Percentiles rank a stretch among this genome's conserved stretches.
Evolutionary conservation across 768 basidiomycete genomes (phyloP).

Genomic region (Hydnomerulius pinastri): DNA sequence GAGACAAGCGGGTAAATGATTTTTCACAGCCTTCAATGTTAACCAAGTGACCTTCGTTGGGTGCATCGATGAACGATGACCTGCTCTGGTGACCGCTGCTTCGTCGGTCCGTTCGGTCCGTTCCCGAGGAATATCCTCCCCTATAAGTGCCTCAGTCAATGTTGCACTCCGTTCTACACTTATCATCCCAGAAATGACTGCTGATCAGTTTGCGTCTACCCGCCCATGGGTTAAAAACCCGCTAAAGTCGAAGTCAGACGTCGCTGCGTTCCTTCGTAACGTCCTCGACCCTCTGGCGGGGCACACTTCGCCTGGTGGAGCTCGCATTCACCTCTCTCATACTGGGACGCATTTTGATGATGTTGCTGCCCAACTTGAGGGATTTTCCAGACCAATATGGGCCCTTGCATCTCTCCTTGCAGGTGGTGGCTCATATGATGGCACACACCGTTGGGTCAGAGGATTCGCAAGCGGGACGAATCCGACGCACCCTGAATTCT

Average conservation of each 20-base stretch:
- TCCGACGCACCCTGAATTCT: constrained; percentile 66
- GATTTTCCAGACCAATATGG: constrained; percentile 78
- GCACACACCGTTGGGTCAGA: constrained; percentile 60
- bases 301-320: constrained; percentile 74
- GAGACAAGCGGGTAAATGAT: too few relatives aligned
- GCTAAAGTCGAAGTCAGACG: constrained; percentile 59
- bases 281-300: constrained; percentile 67
- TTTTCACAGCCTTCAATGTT: too few relatives aligned
- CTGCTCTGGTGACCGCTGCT: too few relatives aligned
- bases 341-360: constrained; percentile 76
- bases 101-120: too few relatives aligned
- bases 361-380: constrained; percentile 70
- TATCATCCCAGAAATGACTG: too few relatives aligned
- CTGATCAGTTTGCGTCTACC: constrained; percentile 35
- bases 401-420: constrained; percentile 66
- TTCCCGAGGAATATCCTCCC: too few relatives aligned
- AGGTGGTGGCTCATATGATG: constrained; percentile 62
- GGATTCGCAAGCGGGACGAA: constrained; percentile 73
- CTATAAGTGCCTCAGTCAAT: too few relatives aligned
- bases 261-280: constrained; percentile 52
- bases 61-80: too few relatives aligned
- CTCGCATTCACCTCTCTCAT: constrained; percentile 68
- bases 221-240: constrained; percentile 59
- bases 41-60: too few relatives aligned
- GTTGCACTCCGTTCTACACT: too few relatives aligned